Base-by-base conservation (phyloP, 2,329 filamentous ascomycete species). In the Raffaelea ambrosiae region DNA sequence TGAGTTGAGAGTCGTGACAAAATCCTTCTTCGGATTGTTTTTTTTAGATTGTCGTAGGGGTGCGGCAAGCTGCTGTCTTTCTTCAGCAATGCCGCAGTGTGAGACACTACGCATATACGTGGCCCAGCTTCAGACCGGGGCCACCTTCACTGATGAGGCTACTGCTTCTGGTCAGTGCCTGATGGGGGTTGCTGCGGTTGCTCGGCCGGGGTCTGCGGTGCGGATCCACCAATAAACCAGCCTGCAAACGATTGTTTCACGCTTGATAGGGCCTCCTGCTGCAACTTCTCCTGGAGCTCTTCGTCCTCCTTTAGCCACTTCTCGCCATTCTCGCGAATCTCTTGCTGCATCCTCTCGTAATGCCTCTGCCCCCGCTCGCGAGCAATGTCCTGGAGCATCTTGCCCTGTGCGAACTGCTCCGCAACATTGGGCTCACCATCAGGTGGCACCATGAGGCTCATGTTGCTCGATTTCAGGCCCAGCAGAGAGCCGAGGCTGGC, bases 281-380 rank as follows among this genome's bases (percentile, higher is more conserved):
- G 86, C 53, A 83, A 76, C 73, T 88, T 90, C 73, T 96, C 91
- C 71, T 90, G 84, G 63, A 87, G 79, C 43, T 83, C 83, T 40
- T 86, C 86, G 74, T 95, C 90, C 66, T 97, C 91, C 72, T 90
- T 90, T 57, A 98, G 74, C 88, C 90, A 96, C 70, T 91, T 88
- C 65, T 91, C 88, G 46, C 90, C 93, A 62, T 97, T 93, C 66
- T 94, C 86, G 42, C 85, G 78, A 58, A 98, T 95, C 70, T 95
- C 86, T 67, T 83, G 84, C 66, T 97, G 91, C 53, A 97, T 76
- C 57, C 83, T 69, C 71, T 95, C 81, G 67, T 97, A 98, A 66
- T 90, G 86, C 64, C 84, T 84, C 69, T 90, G 86, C 31, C 93
- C 93, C 44, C 89, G 79, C 69, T 98, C 93, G 44, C 93, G 83